phyloP scores from a whole-genome alignment of 2,329 filamentous ascomycete genomes.

The Pyricularia sp. region DNA sequence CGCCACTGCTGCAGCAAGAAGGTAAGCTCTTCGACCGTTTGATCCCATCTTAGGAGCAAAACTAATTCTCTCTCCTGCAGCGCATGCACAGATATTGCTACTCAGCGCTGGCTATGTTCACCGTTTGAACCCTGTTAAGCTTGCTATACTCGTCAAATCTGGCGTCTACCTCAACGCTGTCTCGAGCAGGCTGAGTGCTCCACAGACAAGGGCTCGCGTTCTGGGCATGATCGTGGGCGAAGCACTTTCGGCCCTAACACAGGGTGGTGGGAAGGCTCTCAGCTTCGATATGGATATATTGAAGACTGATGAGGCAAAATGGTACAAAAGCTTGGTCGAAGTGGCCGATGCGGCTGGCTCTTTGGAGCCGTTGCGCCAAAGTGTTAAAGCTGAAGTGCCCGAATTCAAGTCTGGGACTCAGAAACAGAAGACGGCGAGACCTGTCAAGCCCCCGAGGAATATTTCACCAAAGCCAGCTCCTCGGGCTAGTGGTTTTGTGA shows the following conservation, averaged over 20 bases:
- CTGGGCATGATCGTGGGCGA: slow-evolving; percentile 85
- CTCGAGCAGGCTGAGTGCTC: slow-evolving; percentile 74
- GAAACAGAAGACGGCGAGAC: slow-evolving; percentile 8
- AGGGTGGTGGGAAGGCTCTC: slow-evolving; percentile 63
- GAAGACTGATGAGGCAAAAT: slow-evolving; percentile 59
- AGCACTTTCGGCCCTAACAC: slow-evolving; percentile 51
- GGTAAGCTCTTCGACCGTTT: slow-evolving; percentile 35
- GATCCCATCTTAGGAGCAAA: slow-evolving; percentile 11
- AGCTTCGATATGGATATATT: slow-evolving; percentile 79
- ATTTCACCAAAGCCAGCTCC: slow-evolving; percentile 19
- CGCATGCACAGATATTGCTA: slow-evolving; percentile 69
- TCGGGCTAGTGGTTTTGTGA: slow-evolving; percentile 29
- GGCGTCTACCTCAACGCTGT: slow-evolving; percentile 66
- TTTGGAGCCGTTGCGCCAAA: slow-evolving; percentile 33
- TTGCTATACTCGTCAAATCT: slow-evolving; percentile 62
- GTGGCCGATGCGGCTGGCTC: slow-evolving; percentile 55
- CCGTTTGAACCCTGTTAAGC: slow-evolving; percentile 52
- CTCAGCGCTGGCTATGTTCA: slow-evolving; percentile 69
- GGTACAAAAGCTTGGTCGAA: slow-evolving; percentile 60
- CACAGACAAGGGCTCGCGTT: slow-evolving; percentile 66
- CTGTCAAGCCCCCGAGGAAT: slow-evolving; percentile 6
- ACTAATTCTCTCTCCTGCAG: slow-evolving; percentile 31
- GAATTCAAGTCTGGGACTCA: slow-evolving; percentile 4
- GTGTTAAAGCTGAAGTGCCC: slow-evolving; percentile 12
- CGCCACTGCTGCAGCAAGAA: slow-evolving; percentile 81